Conservation (phyloP, 345 rosid species). For the Citrus cavaleriei region DNA sequence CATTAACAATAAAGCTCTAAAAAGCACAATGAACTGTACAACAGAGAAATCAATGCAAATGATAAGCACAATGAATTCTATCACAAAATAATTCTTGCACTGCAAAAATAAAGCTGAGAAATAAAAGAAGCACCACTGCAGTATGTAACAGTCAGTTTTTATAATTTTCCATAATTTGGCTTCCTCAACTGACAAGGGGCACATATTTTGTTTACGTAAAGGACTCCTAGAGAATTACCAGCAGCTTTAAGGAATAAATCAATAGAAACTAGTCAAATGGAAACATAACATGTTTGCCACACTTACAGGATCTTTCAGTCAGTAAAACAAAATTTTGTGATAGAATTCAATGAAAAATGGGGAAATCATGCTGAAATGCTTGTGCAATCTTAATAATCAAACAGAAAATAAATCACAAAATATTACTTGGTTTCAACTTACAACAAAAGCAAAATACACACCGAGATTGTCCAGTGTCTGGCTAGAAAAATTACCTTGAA, state of each 20-base stretch:
- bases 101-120: not conserved
- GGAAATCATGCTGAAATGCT: not conserved
- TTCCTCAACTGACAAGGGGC: not conserved
- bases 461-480: not conserved
- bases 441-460: not conserved
- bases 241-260: not conserved
- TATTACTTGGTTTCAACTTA: not conserved
- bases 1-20: not conserved
- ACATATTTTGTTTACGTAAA: not conserved
- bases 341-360: not conserved
- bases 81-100: not conserved
- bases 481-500: slow-evolving; percentile 67
- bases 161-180: not conserved
- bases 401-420: not conserved
- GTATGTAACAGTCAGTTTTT: not conserved
- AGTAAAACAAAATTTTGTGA: not conserved
- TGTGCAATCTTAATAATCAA: not conserved
- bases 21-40: not conserved
- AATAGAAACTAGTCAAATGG: not conserved
- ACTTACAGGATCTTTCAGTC: not conserved
- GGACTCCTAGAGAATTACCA: not conserved
- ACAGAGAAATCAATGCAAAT: not conserved
- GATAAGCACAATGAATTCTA: not conserved
- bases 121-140: not conserved
- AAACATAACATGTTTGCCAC: not conserved